Evolutionary conservation across 345 rosid species (phyloP), one percentile per base, ranked within the genome.

Genomic region (Abelmoschus esculentus): DNA sequence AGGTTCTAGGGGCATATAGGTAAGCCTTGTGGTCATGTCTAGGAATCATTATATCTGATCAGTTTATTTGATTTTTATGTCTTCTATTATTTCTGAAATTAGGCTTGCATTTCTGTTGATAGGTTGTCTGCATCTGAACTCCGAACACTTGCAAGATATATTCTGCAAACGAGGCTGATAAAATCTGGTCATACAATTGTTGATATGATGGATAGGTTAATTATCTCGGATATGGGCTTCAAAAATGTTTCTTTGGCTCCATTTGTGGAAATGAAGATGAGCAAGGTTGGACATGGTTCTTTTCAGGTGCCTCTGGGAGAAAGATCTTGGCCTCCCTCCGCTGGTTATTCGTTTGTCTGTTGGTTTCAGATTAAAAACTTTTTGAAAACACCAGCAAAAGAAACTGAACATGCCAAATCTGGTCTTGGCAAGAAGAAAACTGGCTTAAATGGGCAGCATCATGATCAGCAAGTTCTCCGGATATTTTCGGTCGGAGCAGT

Each of bases 251-350:
- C 99, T 62, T 78, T 92, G 72, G 97, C 99, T 42, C 98, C 99
- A 28, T 95, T 90, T 80, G 87, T 87, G 70, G 96, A 86, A 87
- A 86, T 95, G 98, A 91, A 90, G 75, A 91, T 95, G 98, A 89
- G 88, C 78, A 95, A 90, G 83, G 75, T 86, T 72, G 99, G 99
- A 44, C 93, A 92, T 79, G 97, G 97, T 78, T 89, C 99, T 73
- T 77, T 95, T 76, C 98, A 95, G 85, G 99, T 90, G 64, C 89
- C 99, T 74, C 80, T 95, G 22, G 99, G 99, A 74, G 99, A 92
- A 81, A 89, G 99, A 84, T 92, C 99, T 63, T 95, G 99, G 99
- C 99, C 99, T 74, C 99, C 98, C 78, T 96, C 98, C 60, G 99
- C 97, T 75, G 99, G 99, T 60, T 95, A 95, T 89, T 95, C 99